A percentile compares a stretch with the other conserved stretches of the same genome.
Evolutionary conservation across 805 yeast species (phyloP).

Genomic region (Isabelozyma rhagii): DNA sequence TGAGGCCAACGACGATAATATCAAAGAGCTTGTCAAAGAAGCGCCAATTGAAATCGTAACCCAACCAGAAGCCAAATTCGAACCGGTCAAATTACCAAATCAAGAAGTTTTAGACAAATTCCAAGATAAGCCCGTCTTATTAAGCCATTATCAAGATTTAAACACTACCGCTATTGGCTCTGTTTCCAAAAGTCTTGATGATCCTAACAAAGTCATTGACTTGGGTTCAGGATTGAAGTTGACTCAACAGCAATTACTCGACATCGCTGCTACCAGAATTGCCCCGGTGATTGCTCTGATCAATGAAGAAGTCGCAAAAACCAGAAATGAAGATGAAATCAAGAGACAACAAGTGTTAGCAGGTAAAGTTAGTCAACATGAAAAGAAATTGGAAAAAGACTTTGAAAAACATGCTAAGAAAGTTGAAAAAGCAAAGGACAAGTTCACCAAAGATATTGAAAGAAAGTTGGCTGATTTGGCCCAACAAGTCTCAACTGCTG

Average conservation of each 20-base stretch:
- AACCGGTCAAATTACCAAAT: constrained; percentile 34
- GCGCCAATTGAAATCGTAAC: constrained; percentile 32
- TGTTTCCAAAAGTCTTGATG: constrained; percentile 42
- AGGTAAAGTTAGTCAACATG: constrained; percentile 32
- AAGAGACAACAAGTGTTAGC: constrained; percentile 36
- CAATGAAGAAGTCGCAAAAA: constrained; percentile 46
- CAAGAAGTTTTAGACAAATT: constrained; percentile 34
- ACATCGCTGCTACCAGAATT: constrained; percentile 52
- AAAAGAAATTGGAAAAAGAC: constrained; percentile 31
- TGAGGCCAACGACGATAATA: constrained; percentile 19
- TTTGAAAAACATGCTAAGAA: constrained; percentile 36
- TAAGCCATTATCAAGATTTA: constrained; percentile 47
- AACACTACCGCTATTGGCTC: constrained; percentile 47
- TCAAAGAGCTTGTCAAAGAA: constrained; percentile 23
- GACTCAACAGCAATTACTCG: constrained; percentile 55
- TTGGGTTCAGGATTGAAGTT: constrained; percentile 53
- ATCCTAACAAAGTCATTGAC: constrained; percentile 47
- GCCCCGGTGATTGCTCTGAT: constrained; percentile 52
- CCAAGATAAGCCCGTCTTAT: constrained; percentile 47
- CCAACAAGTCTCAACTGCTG: constrained; percentile 22
- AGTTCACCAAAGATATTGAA: constrained; percentile 42
- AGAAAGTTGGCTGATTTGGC: constrained; percentile 21
- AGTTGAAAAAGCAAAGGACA: constrained; percentile 33
- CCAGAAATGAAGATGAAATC: constrained; percentile 42
- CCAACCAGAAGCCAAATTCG: constrained; percentile 30